Base-by-base conservation (phyloP, 2,329 filamentous ascomycete genomes). In the Clonostachys rosea region DNA sequence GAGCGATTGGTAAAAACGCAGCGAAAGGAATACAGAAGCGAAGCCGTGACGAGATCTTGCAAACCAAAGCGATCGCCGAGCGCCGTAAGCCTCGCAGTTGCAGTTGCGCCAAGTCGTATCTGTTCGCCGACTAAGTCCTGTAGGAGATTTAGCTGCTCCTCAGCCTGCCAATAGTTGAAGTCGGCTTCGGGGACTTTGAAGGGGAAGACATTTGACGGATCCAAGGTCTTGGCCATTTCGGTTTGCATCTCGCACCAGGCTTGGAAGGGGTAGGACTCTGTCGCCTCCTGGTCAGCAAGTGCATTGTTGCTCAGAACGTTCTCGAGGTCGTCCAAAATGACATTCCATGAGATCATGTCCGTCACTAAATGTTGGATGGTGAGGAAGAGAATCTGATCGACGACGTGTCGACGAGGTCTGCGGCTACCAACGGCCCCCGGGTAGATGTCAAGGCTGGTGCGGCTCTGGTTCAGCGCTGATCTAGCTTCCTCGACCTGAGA, bases 261-360 rank as follows among this genome's bases (percentile, higher is more conserved):
- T 24, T 24, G 5, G 20, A 24, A 24, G 20, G 20, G 20, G 20
- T 24, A 24, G 20, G 5, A 24, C 20, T 24, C 20, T 24, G 5
- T 24, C 5, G 5, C 20, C 20, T 24, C 20, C 20, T 24, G 20
- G 20, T 53, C 5, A 47, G 51, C 5, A 0, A 53, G 49, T 4
- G 17, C 37, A 2, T 54, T 43, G 18, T 44, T 47, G 10, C 63
- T 57, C 7, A 74, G 53, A 1, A 68, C n/a, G 7, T 61, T 59
- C 46, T 75, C 70, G 0, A 76, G 56, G 42, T 76, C 70, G 35
- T 69, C 63, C 0, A 74, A 52, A 3, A 75, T 56, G 3, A 71
- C 60, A 8, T 69, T 59, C 73, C 73, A 76, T 0, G 70, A 71
- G 1, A 75, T 68, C 4, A 75, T 53, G 44, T 75, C 71, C 14